Evolutionary conservation across 202 grass and related monocot genomes (phyloP).

Genomic region (Schoenoplectus tabernaemontani): DNA sequence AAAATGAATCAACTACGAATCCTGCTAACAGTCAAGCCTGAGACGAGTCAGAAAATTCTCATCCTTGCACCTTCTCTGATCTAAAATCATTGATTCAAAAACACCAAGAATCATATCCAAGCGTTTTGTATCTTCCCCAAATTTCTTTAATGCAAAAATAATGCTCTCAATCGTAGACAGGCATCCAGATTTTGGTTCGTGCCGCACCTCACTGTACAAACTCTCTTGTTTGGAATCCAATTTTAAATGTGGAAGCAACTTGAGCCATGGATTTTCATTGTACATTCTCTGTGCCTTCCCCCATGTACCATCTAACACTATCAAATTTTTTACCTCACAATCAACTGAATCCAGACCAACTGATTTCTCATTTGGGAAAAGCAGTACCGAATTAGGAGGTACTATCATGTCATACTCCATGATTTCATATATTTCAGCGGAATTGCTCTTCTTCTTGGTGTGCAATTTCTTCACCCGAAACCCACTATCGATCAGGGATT

Average conservation of each 20-base stretch:
- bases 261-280: slow-evolving; percentile 93
- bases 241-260: slow-evolving; percentile 73
- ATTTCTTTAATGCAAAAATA: slow-evolving; percentile 58
- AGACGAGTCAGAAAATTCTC: slow-evolving; percentile 33
- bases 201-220: slow-evolving; percentile 72
- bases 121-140: slow-evolving; percentile 48
- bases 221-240: slow-evolving; percentile 53
- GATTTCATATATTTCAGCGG: slow-evolving; percentile 36
- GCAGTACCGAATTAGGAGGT: slow-evolving; percentile 52
- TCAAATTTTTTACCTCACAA: slow-evolving; percentile 67
- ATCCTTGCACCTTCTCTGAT: slow-evolving; percentile 73
- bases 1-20: neutral
- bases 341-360: slow-evolving; percentile 49
- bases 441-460: slow-evolving; percentile 47
- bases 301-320: slow-evolving; percentile 91
- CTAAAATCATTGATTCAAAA: slow-evolving; percentile 76
- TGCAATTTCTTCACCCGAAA: slow-evolving; percentile 63
- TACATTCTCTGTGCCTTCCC: slow-evolving; percentile 86
- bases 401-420: slow-evolving; percentile 65
- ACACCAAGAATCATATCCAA: slow-evolving; percentile 62
- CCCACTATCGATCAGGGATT: slow-evolving; percentile 40
- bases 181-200: slow-evolving; percentile 70
- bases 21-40: neutral
- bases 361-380: slow-evolving; percentile 70
- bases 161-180: slow-evolving; percentile 92